phyloP scores from a whole-genome alignment of 116 monocot species.

The Thalassia testudinum region DNA sequence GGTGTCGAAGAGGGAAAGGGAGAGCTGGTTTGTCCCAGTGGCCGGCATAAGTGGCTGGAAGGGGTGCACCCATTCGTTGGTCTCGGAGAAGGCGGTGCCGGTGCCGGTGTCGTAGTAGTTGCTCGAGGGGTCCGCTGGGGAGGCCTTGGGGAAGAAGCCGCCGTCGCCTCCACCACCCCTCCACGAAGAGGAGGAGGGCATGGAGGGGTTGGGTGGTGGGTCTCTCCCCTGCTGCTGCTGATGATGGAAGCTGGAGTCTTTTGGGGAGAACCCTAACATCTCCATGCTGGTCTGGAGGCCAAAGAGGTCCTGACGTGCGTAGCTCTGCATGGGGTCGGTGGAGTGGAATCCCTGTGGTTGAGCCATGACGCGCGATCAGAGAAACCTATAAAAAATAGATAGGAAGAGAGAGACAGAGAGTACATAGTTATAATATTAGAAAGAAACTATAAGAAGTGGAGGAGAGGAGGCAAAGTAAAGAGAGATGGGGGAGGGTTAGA shows the following conservation, averaged over 20 bases:
- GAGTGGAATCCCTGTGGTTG: neutral
- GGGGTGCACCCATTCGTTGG: neutral
- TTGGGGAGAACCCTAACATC: slow-evolving; percentile 42
- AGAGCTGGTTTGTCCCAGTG: slow-evolving; percentile 10
- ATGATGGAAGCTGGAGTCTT: slow-evolving; percentile 12
- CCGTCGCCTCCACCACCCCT: neutral
- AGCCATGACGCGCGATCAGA: too few species aligned
- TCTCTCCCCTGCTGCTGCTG: neutral
- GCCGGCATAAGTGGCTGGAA: neutral
- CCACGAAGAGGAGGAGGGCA: neutral
- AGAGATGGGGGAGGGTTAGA: too few species aligned
- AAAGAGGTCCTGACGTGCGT: slow-evolving; percentile 22
- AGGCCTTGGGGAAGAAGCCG: neutral
- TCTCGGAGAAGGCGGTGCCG: neutral
- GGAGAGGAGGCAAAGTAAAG: too few species aligned
- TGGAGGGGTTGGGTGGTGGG: slow-evolving; percentile 1
- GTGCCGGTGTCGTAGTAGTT: neutral
- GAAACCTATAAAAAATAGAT: too few species aligned
- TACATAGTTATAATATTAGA: too few species aligned
- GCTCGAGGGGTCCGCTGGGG: neutral
- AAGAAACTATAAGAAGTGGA: too few species aligned
- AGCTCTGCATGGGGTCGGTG: slow-evolving; percentile 17
- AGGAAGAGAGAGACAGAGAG: too few species aligned
- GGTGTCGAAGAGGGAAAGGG: slow-evolving; percentile 25
- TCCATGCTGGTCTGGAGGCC: slow-evolving; percentile 46